phyloP scores from a whole-genome alignment of 2,329 filamentous ascomycete genomes.

The Rutstroemia sp. region DNA sequence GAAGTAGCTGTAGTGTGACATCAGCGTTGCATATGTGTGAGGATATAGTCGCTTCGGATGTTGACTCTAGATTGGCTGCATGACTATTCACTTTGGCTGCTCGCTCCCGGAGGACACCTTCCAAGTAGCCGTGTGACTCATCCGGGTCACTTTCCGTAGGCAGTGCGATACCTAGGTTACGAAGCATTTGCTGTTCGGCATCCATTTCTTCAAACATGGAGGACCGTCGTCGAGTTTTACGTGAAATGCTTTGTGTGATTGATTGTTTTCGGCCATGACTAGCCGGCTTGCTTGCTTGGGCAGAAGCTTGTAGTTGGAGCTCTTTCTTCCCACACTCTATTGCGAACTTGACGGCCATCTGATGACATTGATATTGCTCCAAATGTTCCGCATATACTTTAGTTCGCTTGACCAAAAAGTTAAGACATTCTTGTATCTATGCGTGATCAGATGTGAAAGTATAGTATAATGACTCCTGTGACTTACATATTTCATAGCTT shows the following conservation, averaged over 20 bases:
- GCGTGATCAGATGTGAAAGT: neutral
- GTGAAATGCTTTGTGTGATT: conserved; percentile 22
- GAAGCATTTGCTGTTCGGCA: conserved; percentile 37
- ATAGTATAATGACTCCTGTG: neutral
- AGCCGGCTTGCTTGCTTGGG: conserved; percentile 2
- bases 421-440: conserved; percentile 46
- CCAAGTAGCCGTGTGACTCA: conserved; percentile 18
- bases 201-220: conserved; percentile 30
- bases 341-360: conserved; percentile 33
- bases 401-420: conserved; percentile 43
- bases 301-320: conserved; percentile 22
- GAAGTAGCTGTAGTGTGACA: conserved; percentile 41
- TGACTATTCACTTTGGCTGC: conserved; percentile 38
- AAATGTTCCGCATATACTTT: conserved; percentile 36
- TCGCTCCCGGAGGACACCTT: conserved; percentile 32
- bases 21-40: conserved; percentile 41
- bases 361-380: conserved; percentile 40
- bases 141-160: conserved; percentile 30
- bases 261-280: conserved; percentile 18
- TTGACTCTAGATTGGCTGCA: conserved; percentile 39
- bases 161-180: conserved; percentile 38
- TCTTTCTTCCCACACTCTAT: conserved; percentile 39
- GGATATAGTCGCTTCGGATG: conserved; percentile 39
- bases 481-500: conserved; percentile 46
- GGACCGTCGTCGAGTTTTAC: conserved; percentile 23